Conservation (phyloP, 257 asterid genomes). For the Ilex asprella region DNA sequence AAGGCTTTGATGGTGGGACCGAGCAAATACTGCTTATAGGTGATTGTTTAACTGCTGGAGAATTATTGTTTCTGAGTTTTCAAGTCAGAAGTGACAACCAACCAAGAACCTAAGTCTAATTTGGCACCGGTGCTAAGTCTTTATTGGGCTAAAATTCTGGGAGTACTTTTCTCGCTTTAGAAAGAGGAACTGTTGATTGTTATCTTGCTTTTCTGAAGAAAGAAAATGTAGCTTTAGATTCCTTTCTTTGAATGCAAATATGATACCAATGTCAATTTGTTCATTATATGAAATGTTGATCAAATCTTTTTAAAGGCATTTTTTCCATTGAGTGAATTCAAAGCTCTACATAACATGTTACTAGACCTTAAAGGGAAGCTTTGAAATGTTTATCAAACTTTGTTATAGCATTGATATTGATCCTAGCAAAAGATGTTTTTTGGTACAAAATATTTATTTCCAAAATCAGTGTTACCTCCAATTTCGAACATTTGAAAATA, state of each 20-base stretch:
- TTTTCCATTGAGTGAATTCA: neutral
- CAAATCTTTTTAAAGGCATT: neutral
- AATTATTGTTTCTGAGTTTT: neutral
- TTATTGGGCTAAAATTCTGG: neutral
- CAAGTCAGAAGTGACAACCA: neutral
- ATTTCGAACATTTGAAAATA: too few species aligned
- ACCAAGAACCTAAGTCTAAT: neutral
- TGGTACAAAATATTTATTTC: too few species aligned
- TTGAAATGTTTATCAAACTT: too few species aligned
- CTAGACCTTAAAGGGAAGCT: neutral
- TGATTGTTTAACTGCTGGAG: conserved; percentile 22
- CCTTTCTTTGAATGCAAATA: neutral
- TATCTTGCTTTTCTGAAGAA: neutral
- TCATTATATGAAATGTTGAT: neutral
- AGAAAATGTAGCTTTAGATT: neutral
- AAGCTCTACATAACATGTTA: neutral
- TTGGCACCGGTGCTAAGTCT: neutral
- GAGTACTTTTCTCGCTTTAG: neutral
- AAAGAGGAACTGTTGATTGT: neutral
- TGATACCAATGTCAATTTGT: neutral
- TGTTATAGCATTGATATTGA: too few species aligned
- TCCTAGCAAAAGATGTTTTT: too few species aligned
- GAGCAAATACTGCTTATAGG: conserved; percentile 96
- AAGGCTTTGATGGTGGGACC: conserved; percentile 81
- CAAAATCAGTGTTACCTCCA: too few species aligned